phyloP scores from a whole-genome alignment of 75 land plant species.

The Larix kaempferi region DNA sequence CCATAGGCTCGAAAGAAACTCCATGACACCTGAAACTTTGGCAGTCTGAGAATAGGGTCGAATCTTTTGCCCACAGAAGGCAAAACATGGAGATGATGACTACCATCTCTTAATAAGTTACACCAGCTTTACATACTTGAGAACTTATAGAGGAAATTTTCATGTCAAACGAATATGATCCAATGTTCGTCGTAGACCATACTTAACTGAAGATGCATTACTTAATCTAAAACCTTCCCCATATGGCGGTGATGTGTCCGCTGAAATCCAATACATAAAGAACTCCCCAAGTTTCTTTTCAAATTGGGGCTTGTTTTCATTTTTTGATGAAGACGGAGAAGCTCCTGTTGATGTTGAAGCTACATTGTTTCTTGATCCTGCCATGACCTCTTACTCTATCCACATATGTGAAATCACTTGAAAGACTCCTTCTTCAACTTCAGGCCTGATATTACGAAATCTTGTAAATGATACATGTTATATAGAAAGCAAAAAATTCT shows the following conservation, averaged over 20 bases:
- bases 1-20: background rate
- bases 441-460: conserved; percentile 45
- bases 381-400: conserved; percentile 56
- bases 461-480: conserved; percentile 29
- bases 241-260: conserved; percentile 79
- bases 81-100: background rate
- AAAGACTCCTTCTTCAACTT: conserved; percentile 86
- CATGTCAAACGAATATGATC: conserved; percentile 80
- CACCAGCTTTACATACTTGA: background rate
- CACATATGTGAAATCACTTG: conserved; percentile 86
- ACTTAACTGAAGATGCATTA: conserved; percentile 53
- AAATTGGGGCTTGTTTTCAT: conserved; percentile 22
- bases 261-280: conserved; percentile 79
- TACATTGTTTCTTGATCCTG: conserved; percentile 19
- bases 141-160: conserved; percentile 40
- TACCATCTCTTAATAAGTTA: background rate
- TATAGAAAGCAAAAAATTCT: background rate
- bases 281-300: conserved; percentile 82
- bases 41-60: background rate
- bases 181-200: conserved; percentile 66
- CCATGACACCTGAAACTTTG: background rate
- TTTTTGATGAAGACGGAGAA: conserved; percentile 21
- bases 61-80: background rate
- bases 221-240: conserved; percentile 87
- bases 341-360: conserved; percentile 35